Base-by-base conservation (phyloP, 176 grass and related monocot genomes). In the Triticum timopheevii region DNA sequence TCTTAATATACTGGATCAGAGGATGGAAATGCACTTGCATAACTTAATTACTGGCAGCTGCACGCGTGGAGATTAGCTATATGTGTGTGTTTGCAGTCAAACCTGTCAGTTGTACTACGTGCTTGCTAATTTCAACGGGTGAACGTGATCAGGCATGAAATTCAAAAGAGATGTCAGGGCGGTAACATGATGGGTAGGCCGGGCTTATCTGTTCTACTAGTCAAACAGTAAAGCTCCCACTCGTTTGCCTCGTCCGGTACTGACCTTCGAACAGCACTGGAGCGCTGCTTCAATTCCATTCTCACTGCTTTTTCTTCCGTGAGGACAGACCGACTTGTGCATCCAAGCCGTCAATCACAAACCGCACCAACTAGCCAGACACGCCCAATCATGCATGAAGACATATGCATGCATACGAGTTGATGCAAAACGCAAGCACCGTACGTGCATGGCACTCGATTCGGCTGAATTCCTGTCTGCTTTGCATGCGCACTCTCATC, bases 111-210 rank as follows among this genome's bases (percentile, higher is more conserved):
- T 30, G 73, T 27, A 47, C 25, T 27, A 47, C 25, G 25, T 24
- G 65, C 63, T 79, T 59, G 63, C 71, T 6, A 56, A 73, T 65
- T 82, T 82, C 63, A 78, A 72, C 50, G 78, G 54, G 68, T 42
- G 49, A 77, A 58, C 30, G 17, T 34, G 89, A 88, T 82, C 71
- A 3, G 24, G 77, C 90, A 82, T 85, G 78, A 73, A 82, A 78
- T 86, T 91, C 86, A 91, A 91, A 88, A 78, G 82, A 72, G 54
- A 24, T 91, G 82, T 82, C 86, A 88, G 86, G 82, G 19, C 24
- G 47, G 77, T 84, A 86, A 88, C 82, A 82, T 85, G 86, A 59
- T n/a, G 3, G 23, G 19, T 69, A 5, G 13, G 6, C 67, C 35
- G 68, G 52, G 61, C 28, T 67, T 42, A 35, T 69, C 58, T 27